Conservation (phyloP, 768 basidiomycete genomes). For the Suillus decipiens region DNA sequence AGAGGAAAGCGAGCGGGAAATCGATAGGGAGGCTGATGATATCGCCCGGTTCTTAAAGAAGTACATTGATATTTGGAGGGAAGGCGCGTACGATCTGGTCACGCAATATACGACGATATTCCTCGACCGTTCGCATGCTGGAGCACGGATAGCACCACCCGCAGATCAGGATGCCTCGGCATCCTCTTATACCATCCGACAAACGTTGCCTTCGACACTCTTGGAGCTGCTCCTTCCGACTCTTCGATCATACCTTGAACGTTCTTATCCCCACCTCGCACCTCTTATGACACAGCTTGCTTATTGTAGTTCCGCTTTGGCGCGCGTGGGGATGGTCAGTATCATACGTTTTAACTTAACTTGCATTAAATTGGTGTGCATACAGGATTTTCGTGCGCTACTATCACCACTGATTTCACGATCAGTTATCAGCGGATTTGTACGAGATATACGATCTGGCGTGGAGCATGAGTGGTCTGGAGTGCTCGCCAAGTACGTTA, state of each 20-base stretch:
- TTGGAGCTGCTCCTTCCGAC: constrained; percentile 63
- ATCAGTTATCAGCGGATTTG: constrained; percentile 61
- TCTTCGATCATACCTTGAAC: constrained; percentile 61
- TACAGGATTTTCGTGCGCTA: constrained; percentile 65
- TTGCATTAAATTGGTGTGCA: constrained; percentile 8
- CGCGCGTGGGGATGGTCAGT: constrained; percentile 79
- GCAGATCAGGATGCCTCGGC: constrained; percentile 19
- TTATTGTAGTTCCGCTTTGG: constrained; percentile 90
- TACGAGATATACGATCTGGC: constrained; percentile 39
- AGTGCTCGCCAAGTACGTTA: constrained; percentile 25
- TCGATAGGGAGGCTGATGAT: constrained; percentile 70
- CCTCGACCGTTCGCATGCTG: constrained; percentile 57
- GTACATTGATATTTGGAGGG: constrained; percentile 90
- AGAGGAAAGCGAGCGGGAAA: constrained; percentile 38
- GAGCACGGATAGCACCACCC: constrained; percentile 20
- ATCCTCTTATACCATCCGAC: constrained; percentile 24
- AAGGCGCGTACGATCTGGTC: constrained; percentile 90
- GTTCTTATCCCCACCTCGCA: constrained; percentile 62
- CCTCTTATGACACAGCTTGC: constrained; percentile 91
- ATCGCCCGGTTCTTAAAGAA: constrained; percentile 77
- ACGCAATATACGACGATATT: constrained; percentile 91
- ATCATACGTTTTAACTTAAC: neutral
- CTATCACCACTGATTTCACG: constrained; percentile 65
- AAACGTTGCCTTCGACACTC: constrained; percentile 32
- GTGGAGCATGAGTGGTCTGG: constrained; percentile 38